Conservation (phyloP, 306 rosid species). For the Cicer bijugum region DNA sequence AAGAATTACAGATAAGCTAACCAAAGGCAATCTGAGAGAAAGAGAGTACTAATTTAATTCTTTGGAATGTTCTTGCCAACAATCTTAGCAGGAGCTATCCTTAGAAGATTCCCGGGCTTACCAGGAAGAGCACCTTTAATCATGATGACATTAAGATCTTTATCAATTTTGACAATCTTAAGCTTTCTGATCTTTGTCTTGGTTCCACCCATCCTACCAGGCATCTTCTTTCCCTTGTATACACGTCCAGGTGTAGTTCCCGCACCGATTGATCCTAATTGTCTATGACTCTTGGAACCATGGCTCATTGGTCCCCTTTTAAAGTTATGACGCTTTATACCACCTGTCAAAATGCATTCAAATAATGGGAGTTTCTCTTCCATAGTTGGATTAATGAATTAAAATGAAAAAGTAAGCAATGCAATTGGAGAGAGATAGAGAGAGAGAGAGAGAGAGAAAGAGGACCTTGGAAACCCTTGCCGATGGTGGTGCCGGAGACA, state of each 20-base stretch:
- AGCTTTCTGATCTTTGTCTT: slow-evolving; percentile 87
- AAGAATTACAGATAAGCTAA: not conserved
- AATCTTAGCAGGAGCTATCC: slow-evolving; percentile 93
- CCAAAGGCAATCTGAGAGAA: not conserved
- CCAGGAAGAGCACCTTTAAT: slow-evolving; percentile 97
- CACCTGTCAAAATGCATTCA: slow-evolving; percentile 51
- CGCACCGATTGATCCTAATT: slow-evolving; percentile 90
- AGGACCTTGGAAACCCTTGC: slow-evolving; percentile 86
- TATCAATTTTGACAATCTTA: slow-evolving; percentile 87
- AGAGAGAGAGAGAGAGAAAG: slow-evolving; percentile 3
- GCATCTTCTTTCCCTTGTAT: slow-evolving; percentile 95
- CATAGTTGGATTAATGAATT: too few species aligned
- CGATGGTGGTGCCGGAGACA: slow-evolving; percentile 89
- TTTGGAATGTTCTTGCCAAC: slow-evolving; percentile 95
- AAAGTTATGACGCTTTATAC: slow-evolving; percentile 86
- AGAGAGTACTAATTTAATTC: slow-evolving; percentile 44
- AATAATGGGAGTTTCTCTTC: too few species aligned
- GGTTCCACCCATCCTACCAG: slow-evolving; percentile 98
- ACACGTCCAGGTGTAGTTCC: slow-evolving; percentile 96
- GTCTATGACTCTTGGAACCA: slow-evolving; percentile 97
- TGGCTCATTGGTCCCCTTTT: slow-evolving; percentile 88
- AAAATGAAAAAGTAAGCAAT: not conserved
- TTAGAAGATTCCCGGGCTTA: slow-evolving; percentile 92
- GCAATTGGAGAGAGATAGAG: not conserved
- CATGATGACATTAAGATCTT: slow-evolving; percentile 82